Evolutionary conservation across 2,329 filamentous ascomycete genomes (phyloP), one percentile per base, ranked within the genome.

Genomic region (Capronia americana): DNA sequence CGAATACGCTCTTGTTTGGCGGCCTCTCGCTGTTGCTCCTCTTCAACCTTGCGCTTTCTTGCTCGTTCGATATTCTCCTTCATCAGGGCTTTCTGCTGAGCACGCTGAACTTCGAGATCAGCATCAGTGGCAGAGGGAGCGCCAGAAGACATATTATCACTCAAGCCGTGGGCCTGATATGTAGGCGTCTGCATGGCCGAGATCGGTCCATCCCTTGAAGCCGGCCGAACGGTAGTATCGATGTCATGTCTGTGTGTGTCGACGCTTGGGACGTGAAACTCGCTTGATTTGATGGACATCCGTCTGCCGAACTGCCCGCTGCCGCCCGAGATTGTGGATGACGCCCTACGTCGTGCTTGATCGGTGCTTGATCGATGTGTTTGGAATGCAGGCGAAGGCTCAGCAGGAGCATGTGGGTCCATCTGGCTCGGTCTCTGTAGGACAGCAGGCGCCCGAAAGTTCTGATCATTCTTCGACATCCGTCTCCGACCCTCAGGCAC

Each of bases 281-380:
- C 81, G 64, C 79, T 77, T 69, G 82, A 82, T 69, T 81, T 81
- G 70, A 85, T 80, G 0, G 86, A 88, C 80, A 85, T 84, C 38
- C 90, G 87, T 71, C 90, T 86, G 72, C 85, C 84, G 70, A 88
- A 86, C 44, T 86, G 84, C 67, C 90, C 90, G 76, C 92, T 96
- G 66, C 91, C 91, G 63, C 92, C 93, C 76, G 93, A 97, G 48
- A 96, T 90, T 74, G 93, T 96, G 1, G 94, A 98, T 17, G 94
- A 97, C 65, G 91, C 91, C 69, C 94, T 89, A 68, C 93, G 88
- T 70, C 93, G 88, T 66, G 87, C 88, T 70, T 90, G 88, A 67
- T 91, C 88, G 17, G 80, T 83, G 70, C 83, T 87, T 41, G 86
- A 86, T 67, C 92, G 86, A 71, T 86, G 88, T 3, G 92, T 92